A percentile compares a stretch with the other conserved stretches of the same genome.
Conservation (phyloP, 192 early-diverging fungal genomes). For the Piromyces finnis region DNA sequence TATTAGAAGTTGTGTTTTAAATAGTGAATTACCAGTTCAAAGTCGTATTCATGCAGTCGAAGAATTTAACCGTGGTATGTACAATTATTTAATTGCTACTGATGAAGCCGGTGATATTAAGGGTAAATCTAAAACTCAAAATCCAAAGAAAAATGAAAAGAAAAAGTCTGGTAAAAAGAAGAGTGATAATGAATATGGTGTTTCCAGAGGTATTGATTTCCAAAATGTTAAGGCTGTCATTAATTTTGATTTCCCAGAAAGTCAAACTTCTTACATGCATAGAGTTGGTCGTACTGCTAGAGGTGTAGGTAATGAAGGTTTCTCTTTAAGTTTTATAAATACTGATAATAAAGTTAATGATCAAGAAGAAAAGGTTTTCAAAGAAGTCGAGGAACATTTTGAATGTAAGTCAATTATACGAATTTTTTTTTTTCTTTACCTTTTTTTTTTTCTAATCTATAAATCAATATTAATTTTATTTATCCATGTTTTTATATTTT, state of each 20-base stretch:
- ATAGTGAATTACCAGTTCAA: constrained; percentile 87
- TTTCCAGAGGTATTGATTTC: constrained; percentile 93
- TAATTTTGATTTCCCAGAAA: constrained; percentile 90
- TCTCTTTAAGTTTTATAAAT: constrained; percentile 71
- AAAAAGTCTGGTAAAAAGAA: constrained; percentile 19
- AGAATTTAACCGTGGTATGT: constrained; percentile 91
- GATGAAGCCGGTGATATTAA: constrained; percentile 45
- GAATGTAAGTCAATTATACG: neutral
- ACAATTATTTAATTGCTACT: constrained; percentile 89
- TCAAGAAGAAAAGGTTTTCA: constrained; percentile 6
- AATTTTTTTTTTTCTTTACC: no score
- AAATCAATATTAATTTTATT: no score
- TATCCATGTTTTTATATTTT: no score
- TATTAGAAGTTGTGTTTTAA: constrained; percentile 74
- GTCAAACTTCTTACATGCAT: constrained; percentile 75
- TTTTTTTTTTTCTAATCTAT: no score
- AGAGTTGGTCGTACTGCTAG: constrained; percentile 90
- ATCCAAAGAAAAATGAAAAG: constrained; percentile 30
- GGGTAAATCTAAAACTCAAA: constrained; percentile 20
- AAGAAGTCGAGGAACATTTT: constrained; percentile 2
- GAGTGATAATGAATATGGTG: constrained; percentile 56
- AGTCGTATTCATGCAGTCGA: constrained; percentile 81
- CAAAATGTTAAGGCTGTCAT: constrained; percentile 78
- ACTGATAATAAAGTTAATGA: constrained; percentile 20
- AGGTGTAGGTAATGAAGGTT: constrained; percentile 66